Conservation (phyloP, 305 asterid genomes). For the Fraxinus nigra region DNA sequence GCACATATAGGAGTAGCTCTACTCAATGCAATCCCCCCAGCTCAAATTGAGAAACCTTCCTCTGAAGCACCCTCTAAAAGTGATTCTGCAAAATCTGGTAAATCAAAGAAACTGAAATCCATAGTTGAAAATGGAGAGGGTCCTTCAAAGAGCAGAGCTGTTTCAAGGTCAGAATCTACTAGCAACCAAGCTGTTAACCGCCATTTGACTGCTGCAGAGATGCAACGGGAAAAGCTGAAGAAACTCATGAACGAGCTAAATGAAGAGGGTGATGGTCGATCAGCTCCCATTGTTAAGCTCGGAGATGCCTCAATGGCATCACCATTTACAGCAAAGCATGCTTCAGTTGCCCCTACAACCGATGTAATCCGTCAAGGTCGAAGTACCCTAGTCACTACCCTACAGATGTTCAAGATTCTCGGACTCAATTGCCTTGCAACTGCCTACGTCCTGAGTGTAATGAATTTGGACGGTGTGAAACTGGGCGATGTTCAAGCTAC, state of each 20-base stretch:
- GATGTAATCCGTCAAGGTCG: conserved; percentile 97
- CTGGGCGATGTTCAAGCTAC: conserved; percentile 96
- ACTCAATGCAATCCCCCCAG: conserved; percentile 79
- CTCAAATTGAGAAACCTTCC: conserved; percentile 49
- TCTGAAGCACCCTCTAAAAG: conserved; percentile 53
- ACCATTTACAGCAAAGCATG: conserved; percentile 96
- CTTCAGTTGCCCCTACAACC: conserved; percentile 88
- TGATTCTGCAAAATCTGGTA: conserved; percentile 56
- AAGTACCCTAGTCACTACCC: conserved; percentile 93
- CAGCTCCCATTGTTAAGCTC: conserved; percentile 86
- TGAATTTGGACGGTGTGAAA: conserved; percentile 95
- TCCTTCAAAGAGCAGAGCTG: conserved; percentile 41
- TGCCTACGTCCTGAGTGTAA: conserved; percentile 91
- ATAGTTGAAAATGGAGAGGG: conserved; percentile 43
- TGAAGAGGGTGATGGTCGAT: conserved; percentile 81
- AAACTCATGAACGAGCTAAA: conserved; percentile 88
- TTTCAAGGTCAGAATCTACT: conserved; percentile 49
- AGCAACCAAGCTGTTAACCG: conserved; percentile 63
- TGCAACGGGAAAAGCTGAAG: conserved; percentile 81
- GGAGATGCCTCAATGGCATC: conserved; percentile 99
- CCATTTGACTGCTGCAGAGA: conserved; percentile 74
- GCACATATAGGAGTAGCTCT: conserved; percentile 97
- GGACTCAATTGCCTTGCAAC: conserved; percentile 99
- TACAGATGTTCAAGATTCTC: conserved; percentile 97
- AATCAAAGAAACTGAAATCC: conserved; percentile 57